Conservation (phyloP, 768 basidiomycete species). For the Termitomyces sp. region DNA sequence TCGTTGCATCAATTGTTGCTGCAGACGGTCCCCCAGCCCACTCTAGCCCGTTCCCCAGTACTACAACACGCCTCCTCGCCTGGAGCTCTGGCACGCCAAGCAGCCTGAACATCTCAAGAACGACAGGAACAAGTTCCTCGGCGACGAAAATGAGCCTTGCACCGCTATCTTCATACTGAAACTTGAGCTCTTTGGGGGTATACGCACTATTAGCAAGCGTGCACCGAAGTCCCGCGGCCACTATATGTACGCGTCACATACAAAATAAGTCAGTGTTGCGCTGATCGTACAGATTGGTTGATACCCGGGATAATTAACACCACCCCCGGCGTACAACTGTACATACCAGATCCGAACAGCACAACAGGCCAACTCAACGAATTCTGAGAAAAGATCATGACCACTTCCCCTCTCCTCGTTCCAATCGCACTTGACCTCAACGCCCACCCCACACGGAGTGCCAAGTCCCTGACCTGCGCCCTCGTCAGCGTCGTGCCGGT, state of each 20-base stretch:
- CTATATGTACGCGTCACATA: slow-evolving; percentile 7
- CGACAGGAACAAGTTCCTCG: slow-evolving; percentile 53
- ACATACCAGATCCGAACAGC: slow-evolving; percentile 38
- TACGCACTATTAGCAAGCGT: slow-evolving; percentile 75
- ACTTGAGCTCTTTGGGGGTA: slow-evolving; percentile 58
- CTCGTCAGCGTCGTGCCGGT: slow-evolving; percentile 55
- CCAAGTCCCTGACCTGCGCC: slow-evolving; percentile 41
- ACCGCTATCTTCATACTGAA: slow-evolving; percentile 65
- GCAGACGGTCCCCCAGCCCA: slow-evolving; percentile 38
- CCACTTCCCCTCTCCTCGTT: slow-evolving; percentile 45
- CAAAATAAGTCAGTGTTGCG: background rate
- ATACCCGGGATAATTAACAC: background rate
- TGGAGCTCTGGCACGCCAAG: slow-evolving; percentile 41
- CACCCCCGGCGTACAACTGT: too few species aligned
- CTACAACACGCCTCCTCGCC: slow-evolving; percentile 47
- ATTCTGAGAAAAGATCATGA: slow-evolving; percentile 68
- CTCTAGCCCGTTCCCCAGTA: slow-evolving; percentile 42
- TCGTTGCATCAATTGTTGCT: slow-evolving; percentile 3
- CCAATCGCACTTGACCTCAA: slow-evolving; percentile 36
- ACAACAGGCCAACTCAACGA: slow-evolving; percentile 46
- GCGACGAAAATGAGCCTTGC: slow-evolving; percentile 60
- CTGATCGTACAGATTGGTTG: background rate
- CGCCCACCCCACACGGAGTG: slow-evolving; percentile 54
- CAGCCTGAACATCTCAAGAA: slow-evolving; percentile 48
- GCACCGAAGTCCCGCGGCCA: slow-evolving; percentile 62